Conservation (phyloP, 1,139 yeast genomes). For the Pneumocystis carinii region DNA sequence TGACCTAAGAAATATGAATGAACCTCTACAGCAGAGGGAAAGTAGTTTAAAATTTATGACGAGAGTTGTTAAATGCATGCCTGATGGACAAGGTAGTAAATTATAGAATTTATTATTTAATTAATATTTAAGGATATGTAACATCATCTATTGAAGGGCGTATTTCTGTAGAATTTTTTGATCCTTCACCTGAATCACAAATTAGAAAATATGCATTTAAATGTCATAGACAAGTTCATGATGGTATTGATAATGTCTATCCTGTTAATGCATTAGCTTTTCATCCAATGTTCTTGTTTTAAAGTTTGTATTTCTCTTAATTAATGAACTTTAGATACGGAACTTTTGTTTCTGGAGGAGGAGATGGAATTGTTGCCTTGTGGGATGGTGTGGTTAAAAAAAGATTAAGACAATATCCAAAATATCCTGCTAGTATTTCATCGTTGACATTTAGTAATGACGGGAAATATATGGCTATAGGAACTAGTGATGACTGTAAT, state of each 20-base stretch:
- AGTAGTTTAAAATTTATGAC: constrained; percentile 65
- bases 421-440: constrained; percentile 37
- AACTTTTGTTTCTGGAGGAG: constrained; percentile 59
- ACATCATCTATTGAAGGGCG: constrained; percentile 78
- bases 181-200: constrained; percentile 36
- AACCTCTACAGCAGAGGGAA: constrained; percentile 42
- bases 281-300: constrained; percentile 24
- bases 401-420: constrained; percentile 44
- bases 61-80: constrained; percentile 43
- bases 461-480: constrained; percentile 38
- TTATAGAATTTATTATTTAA: not conserved
- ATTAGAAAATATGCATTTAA: constrained; percentile 59
- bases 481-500: constrained; percentile 14
- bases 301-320: not conserved
- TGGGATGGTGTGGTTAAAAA: constrained; percentile 62
- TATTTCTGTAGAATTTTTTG: constrained; percentile 63
- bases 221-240: constrained; percentile 48
- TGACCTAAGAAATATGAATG: constrained; percentile 35
- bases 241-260: constrained; percentile 47
- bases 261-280: constrained; percentile 63
- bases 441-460: constrained; percentile 31
- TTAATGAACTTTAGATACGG: constrained; percentile 17
- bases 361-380: constrained; percentile 58
- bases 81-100: constrained; percentile 28
- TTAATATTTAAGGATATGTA: constrained; percentile 39